These are phyloP conservation scores for Boletus coccyginus DNA, from an alignment of 768 basidiomycete species.

Conservation along the genomic window DNA sequence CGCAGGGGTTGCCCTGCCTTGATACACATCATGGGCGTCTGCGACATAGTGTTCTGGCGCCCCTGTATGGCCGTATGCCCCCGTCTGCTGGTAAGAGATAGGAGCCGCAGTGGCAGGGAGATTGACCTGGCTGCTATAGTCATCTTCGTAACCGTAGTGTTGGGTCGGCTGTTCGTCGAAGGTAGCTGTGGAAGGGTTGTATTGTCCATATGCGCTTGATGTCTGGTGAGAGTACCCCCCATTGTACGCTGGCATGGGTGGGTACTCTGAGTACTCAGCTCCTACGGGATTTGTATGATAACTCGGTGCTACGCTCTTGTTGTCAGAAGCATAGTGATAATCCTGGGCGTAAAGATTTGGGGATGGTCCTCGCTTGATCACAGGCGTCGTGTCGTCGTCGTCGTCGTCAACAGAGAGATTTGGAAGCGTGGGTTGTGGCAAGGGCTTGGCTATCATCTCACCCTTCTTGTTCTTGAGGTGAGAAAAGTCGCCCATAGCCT, in stretches of 20 bases:
- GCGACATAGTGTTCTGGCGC: slow-evolving; percentile 33
- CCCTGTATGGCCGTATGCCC: slow-evolving; percentile 17
- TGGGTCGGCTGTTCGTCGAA: slow-evolving; percentile 52
- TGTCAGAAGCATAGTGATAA: slow-evolving; percentile 54
- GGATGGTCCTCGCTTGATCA: slow-evolving; percentile 51
- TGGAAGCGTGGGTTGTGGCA: slow-evolving; percentile 94
- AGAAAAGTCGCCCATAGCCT: slow-evolving; percentile 87
- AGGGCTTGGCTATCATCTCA: slow-evolving; percentile 70
- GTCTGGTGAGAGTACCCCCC: slow-evolving; percentile 58
- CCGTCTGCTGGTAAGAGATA: slow-evolving; percentile 43
- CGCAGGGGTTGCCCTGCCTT: slow-evolving; percentile 43
- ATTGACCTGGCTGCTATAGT: slow-evolving; percentile 62
- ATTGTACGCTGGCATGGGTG: slow-evolving; percentile 77
- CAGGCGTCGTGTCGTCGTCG: slow-evolving; percentile 51
- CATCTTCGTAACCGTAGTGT: slow-evolving; percentile 58
- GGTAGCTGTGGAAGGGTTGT: slow-evolving; percentile 56
- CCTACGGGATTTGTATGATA: slow-evolving; percentile 42
- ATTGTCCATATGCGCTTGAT: slow-evolving; percentile 49
- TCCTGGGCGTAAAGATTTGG: slow-evolving; percentile 56
- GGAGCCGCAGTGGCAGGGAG: slow-evolving; percentile 60
- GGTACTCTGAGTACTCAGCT: slow-evolving; percentile 44
- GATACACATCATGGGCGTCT: slow-evolving; percentile 56
- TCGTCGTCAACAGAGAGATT: slow-evolving; percentile 85
- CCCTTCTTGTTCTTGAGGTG: slow-evolving; percentile 94
- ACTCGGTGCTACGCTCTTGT: slow-evolving; percentile 38